Conservation (phyloP, 352 stramenopile genomes). For the Phytophthora podocarpi region DNA sequence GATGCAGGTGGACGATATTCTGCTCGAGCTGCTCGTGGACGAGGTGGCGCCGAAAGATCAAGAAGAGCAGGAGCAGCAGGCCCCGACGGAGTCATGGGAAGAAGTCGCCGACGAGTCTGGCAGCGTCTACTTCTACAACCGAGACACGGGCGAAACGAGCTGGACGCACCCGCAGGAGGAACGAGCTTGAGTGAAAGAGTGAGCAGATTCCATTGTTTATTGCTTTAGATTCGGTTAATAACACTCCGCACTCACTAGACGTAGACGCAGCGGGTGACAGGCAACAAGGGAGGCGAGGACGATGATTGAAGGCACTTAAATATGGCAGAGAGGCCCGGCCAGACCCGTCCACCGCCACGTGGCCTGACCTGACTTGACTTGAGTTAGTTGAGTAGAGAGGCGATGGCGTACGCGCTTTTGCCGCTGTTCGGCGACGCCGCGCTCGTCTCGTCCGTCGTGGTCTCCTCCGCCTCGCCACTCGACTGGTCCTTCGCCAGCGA, state of each 20-base stretch:
- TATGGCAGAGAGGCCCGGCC: constrained; percentile 18
- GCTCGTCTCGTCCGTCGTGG: too few species aligned
- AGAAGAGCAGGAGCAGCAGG: background rate
- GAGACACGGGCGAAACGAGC: constrained; percentile 57
- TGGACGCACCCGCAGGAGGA: constrained; percentile 46
- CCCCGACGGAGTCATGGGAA: constrained; percentile 54
- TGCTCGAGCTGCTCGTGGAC: constrained; percentile 71
- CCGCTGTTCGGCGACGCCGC: background rate
- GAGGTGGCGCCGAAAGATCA: constrained; percentile 3
- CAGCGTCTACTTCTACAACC: constrained; percentile 81
- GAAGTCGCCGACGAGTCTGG: constrained; percentile 72
- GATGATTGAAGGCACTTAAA: constrained; percentile 30
- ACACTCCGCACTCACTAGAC: constrained; percentile 17
- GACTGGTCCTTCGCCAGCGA: constrained; percentile 55
- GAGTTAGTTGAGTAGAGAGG: constrained; percentile 58
- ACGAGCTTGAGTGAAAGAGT: constrained; percentile 1
- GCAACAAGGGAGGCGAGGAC: constrained; percentile 19
- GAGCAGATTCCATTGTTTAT: constrained; percentile 17
- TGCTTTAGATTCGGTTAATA: constrained; percentile 26
- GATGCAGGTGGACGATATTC: constrained; percentile 72
- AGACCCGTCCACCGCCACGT: background rate
- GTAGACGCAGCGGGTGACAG: background rate
- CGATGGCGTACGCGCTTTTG: constrained; percentile 51
- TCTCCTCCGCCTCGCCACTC: constrained; percentile 6
- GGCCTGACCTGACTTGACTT: too few species aligned